Base-by-base conservation (phyloP, 129 eudicot species). In the Pseudognaphalium luteoalbum region DNA sequence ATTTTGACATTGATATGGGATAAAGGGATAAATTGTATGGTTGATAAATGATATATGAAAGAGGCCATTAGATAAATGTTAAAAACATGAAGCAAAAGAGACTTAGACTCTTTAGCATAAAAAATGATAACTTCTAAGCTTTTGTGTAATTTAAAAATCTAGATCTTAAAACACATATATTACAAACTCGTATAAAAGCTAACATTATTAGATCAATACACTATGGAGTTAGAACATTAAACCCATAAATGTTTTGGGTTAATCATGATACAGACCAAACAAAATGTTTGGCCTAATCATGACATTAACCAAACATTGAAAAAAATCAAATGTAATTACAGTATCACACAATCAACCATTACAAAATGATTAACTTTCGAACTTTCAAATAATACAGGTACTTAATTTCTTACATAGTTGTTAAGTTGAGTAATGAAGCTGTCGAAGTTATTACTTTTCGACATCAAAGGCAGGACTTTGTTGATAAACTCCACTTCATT, bases 391-490 rank as follows among this genome's bases (percentile, higher is more conserved):
- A 72, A 21, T 32, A 29, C n/a, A 19, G 37, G 3, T 11, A 58
- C 52, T 72, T 17, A 67, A 29, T 28, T n/a, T 68, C 71, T 78
- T 78, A 70, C 77, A 61, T 71, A 78, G 28, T 70, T 70, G 66
- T 71, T 34, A 54, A 78, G 72, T 71, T 78, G 82, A 2, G 77
- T 70, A 19, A 78, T 22, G 41, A 61, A 78, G 66, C 77, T 71
- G 22, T 70, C 65, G 19, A 78, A 44, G 16, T 44, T 71, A 20
- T 71, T 78, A 58, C 72, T 78, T 61, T 33, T 78, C 10, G 77
- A 70, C 47, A 70, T 70, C 71, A n/a, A 35, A 32, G 82, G 77
- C 41, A 78, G 77, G 56, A 78, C 39, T 17, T 70, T 62, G 64
- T 28, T 44, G 42, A 63, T 29, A 37, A 70, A 78, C 11, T 78